Conservation (phyloP, 495 filamentous ascomycete genomes). For the Apiosordaria backusii region DNA sequence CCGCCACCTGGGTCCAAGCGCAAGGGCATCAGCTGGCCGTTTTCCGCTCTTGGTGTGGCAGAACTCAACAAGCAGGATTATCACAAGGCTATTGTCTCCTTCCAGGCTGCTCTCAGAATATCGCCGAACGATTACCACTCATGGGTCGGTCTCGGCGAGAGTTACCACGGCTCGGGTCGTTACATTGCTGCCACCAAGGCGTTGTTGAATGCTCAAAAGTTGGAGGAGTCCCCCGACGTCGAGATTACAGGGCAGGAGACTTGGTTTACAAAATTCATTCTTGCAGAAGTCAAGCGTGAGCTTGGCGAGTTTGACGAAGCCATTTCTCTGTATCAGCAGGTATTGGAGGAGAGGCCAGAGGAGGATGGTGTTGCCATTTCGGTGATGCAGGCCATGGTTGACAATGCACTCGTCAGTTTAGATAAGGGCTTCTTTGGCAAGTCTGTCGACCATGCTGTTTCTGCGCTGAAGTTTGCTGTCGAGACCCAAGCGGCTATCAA, state of each 20-base stretch:
- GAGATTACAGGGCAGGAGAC: slow-evolving; percentile 49
- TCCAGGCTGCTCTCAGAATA: slow-evolving; percentile 83
- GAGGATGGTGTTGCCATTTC: slow-evolving; percentile 88
- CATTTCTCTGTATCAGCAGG: slow-evolving; percentile 66
- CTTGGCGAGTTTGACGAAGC: slow-evolving; percentile 84
- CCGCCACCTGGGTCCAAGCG: slow-evolving; percentile 87
- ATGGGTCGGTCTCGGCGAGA: slow-evolving; percentile 94
- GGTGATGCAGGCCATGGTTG: slow-evolving; percentile 78
- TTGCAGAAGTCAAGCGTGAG: slow-evolving; percentile 92
- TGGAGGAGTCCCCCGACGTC: slow-evolving; percentile 54
- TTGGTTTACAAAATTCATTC: slow-evolving; percentile 96
- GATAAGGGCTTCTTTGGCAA: slow-evolving; percentile 81
- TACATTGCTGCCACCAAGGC: slow-evolving; percentile 92
- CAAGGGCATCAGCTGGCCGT: slow-evolving; percentile 91
- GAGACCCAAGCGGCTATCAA: slow-evolving; percentile 37
- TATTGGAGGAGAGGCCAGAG: slow-evolving; percentile 59
- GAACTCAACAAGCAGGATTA: slow-evolving; percentile 95
- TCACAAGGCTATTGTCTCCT: slow-evolving; percentile 78
- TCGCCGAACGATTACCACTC: slow-evolving; percentile 84
- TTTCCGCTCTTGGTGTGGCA: slow-evolving; percentile 92
- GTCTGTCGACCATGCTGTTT: slow-evolving; percentile 60
- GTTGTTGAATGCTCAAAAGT: slow-evolving; percentile 71
- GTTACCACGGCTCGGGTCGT: slow-evolving; percentile 88
- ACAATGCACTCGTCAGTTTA: slow-evolving; percentile 71
- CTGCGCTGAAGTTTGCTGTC: slow-evolving; percentile 35